Base-by-base conservation (phyloP, 2,329 filamentous ascomycete species). In the Geosmithia flava region DNA sequence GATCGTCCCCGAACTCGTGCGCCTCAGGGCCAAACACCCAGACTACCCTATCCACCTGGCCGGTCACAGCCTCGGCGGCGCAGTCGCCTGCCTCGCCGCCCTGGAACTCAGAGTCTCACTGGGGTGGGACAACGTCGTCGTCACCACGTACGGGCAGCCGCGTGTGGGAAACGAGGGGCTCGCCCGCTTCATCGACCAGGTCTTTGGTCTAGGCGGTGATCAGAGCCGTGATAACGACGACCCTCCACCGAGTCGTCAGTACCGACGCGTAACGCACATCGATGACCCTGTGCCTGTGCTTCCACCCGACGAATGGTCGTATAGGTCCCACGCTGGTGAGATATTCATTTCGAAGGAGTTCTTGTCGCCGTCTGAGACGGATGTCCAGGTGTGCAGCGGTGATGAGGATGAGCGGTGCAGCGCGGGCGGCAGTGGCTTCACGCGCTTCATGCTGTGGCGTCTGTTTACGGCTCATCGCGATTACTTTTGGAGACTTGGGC, bases 111-210 rank as follows among this genome's bases (percentile, higher is more conserved):
- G 80, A 50, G 64, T 71, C 20, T 76, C 81, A 0, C 71, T 83
- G n/a, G 87, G 85, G 17, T 93, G 83, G 81, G 66, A 83, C 8
- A 80, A 90, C 2, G 53, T 78, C n/a, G 65, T 74, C 15, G 80
- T 95, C 41, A 97, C 91, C 5, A 97, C 93, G 0, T 98, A 95
- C 64, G 93, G 93, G 10, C 88, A 97, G 65, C 93, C 93, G 19
- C 71, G 77, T 41, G 63, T 81, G 19, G 80, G 81, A 15, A 84
- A 85, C 57, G 55, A 59, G 15, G 72, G 68, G 15, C 66, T 85
- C 20, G 74, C 70, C 39, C 62, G 65, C 7, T 83, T 75, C 52
- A 55, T 83, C n/a, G 70, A 83, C 53, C 52, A 57, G 2, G 68
- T 72, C 1, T 81, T 81, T 53, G 61, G 57, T 8, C 62, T 80